A percentile compares a stretch with the other conserved stretches of the same genome.
These are phyloP conservation scores for Patellaria atrata DNA, from an alignment of 495 filamentous ascomycete genomes.

Conservation along the genomic window DNA sequence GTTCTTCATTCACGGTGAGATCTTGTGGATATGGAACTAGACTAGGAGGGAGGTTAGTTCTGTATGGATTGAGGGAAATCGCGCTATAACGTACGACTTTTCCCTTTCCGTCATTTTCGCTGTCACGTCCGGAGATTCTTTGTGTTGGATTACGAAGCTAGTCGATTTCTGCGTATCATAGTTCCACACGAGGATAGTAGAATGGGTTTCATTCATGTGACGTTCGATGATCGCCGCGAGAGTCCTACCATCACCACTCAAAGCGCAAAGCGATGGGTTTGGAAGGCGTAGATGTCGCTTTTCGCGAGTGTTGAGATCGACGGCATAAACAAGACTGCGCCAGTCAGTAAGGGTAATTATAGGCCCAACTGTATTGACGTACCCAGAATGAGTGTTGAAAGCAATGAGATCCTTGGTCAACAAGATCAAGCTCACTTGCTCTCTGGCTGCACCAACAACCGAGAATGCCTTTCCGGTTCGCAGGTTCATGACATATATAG, in stretches of 20 bases:
- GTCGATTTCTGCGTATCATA: slow-evolving; percentile 6
- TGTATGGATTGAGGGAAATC: no score
- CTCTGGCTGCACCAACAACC: slow-evolving; percentile 3
- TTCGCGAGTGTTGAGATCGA: slow-evolving; percentile 1
- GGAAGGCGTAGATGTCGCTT: slow-evolving; percentile 5
- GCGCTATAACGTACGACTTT: no score
- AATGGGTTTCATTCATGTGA: background rate
- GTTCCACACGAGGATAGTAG: slow-evolving; percentile 6
- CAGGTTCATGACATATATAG: slow-evolving; percentile 6
- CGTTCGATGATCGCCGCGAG: slow-evolving; percentile 2
- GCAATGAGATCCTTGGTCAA: slow-evolving; percentile 8
- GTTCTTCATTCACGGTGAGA: no score
- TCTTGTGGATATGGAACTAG: no score
- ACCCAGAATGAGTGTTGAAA: slow-evolving; percentile 2
- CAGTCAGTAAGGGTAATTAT: no score
- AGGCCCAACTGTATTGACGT: no score
- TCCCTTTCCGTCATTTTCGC: no score
- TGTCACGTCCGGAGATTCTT: no score
- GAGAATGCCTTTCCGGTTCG: background rate
- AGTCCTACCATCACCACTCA: slow-evolving; percentile 6
- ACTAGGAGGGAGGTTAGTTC: no score
- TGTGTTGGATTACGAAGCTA: no score
- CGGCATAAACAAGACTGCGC: slow-evolving; percentile 8
- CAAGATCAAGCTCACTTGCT: slow-evolving; percentile 1
- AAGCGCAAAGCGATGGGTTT: background rate